Conservation (phyloP, 1,284 basidiomycete species). For the Moniliella sp. region DNA sequence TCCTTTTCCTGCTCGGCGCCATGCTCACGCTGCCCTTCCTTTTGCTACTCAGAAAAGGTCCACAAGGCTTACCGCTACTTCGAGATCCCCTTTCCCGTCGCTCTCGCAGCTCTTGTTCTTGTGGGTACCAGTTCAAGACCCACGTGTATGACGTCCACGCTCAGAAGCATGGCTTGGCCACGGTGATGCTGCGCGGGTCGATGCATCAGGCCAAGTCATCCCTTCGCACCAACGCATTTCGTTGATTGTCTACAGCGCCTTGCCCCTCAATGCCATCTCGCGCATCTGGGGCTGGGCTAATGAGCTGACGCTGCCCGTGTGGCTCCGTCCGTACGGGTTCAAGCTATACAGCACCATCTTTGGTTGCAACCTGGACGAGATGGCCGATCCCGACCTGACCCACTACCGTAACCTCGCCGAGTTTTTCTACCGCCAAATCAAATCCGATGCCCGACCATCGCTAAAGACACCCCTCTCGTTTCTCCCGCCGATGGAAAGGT, state of each 20-base stretch:
- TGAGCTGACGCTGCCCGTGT: constrained; percentile 57
- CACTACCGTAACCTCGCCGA: constrained; percentile 65
- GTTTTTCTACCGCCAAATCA: constrained; percentile 81
- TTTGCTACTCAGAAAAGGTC: no score
- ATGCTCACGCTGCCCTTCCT: no score
- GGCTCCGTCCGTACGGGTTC: constrained; percentile 75
- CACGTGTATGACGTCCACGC: no score
- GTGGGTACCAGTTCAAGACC: no score
- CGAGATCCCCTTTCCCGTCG: no score
- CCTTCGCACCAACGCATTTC: no score
- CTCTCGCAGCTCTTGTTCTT: no score
- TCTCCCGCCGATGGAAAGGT: constrained; percentile 82
- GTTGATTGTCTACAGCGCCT: constrained; percentile 69
- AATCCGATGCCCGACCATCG: constrained; percentile 57
- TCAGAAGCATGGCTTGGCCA: no score
- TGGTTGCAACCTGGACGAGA: constrained; percentile 80
- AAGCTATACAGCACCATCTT: constrained; percentile 64
- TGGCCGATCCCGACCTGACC: constrained; percentile 54
- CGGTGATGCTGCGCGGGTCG: no score
- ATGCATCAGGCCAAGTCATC: no score
- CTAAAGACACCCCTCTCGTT: constrained; percentile 41
- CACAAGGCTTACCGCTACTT: no score
- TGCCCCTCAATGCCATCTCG: constrained; percentile 78
- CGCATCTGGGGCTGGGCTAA: constrained; percentile 89
- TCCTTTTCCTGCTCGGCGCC: no score